Base-by-base conservation (phyloP, 306 rosid genomes). In the Vicia villosa region DNA sequence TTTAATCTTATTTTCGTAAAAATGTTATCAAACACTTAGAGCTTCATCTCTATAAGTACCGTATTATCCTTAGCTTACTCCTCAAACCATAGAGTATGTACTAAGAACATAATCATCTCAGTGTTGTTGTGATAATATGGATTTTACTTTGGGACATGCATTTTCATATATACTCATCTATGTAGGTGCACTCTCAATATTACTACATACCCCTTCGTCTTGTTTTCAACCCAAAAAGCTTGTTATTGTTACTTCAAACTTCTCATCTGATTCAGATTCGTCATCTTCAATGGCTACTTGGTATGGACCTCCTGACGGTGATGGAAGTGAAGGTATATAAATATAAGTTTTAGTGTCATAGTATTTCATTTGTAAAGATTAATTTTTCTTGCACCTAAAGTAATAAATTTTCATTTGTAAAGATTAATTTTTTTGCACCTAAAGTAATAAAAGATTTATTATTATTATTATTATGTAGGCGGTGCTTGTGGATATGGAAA, bases 211-310 rank as follows among this genome's bases (percentile, higher is more conserved):
- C 60, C 82, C 87, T 67, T 72, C 79, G 32, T 78, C 42, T 63
- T 74, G 84, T 67, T 78, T 82, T 67, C 73, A 64, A 32, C 85
- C 85, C 12, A 86, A 49, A 37, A 82, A 75, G 68, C 19, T 78
- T 46, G 64, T 80, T 20, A 80, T 70, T 46, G 68, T 55, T 68
- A 79, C 90, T 15, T 68, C 36, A 54, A 63, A 57, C 57, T 19
- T 75, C 2, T 38, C 32, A 28, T 5, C 1, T 14, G 8, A 45
- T n/a, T 13, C 17, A 43, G 2, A 0, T 13, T 5, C 8, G 4
- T 45, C 50, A 14, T 45, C 50, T 45, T 14, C 50, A 45, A 0
- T 1, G 8, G 50, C 50, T n/a, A 45, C 50, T 5, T 45, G 6
- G 6, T 45, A 45, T 45, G 50, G 50, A 14, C 50, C 50, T 14